Percentiles rank a stretch among this genome's conserved stretches.
Conservation (phyloP, 805 yeast genomes). For the Yarrowia sp. region DNA sequence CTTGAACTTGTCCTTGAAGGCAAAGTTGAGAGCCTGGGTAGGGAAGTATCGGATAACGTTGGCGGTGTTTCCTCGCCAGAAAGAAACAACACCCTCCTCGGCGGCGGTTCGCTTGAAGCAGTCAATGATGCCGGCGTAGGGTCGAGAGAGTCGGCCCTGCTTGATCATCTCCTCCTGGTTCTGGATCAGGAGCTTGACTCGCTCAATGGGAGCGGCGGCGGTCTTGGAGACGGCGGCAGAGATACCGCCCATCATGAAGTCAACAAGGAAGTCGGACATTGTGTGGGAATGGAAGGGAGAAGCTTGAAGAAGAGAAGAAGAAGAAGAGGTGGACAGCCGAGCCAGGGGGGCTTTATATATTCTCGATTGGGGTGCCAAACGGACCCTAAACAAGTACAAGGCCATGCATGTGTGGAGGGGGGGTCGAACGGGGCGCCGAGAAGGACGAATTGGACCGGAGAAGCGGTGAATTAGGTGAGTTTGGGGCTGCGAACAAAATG, state of each 20-base stretch:
- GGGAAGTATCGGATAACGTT: conserved; percentile 99
- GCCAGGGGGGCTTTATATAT: conserved; percentile 36
- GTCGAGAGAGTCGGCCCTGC: conserved; percentile 90
- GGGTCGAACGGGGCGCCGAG: too few species aligned
- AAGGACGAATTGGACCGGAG: too few species aligned
- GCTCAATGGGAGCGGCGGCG: conserved; percentile 97
- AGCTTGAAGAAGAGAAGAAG: conserved; percentile 1
- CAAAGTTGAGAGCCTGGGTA: conserved; percentile 98
- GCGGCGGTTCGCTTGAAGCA: conserved; percentile 95
- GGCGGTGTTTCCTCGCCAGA: conserved; percentile 99
- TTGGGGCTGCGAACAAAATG: too few species aligned
- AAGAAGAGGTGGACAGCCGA: too few species aligned
- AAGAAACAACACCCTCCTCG: conserved; percentile 88
- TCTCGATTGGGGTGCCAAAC: neutral
- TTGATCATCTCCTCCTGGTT: conserved; percentile 98
- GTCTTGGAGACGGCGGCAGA: conserved; percentile 99
- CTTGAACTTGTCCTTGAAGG: conserved; percentile 98
- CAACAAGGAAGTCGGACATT: conserved; percentile 46
- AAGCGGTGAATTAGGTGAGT: too few species aligned
- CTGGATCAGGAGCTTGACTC: conserved; percentile 95
- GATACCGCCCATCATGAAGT: conserved; percentile 85
- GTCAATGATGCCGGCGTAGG: conserved; percentile 89
- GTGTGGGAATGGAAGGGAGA: conserved; percentile 15
- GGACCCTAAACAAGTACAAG: too few species aligned
- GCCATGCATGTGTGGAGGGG: neutral